phyloP scores from a whole-genome alignment of 192 early-diverging fungal species.

The Backusella morwellensis region DNA sequence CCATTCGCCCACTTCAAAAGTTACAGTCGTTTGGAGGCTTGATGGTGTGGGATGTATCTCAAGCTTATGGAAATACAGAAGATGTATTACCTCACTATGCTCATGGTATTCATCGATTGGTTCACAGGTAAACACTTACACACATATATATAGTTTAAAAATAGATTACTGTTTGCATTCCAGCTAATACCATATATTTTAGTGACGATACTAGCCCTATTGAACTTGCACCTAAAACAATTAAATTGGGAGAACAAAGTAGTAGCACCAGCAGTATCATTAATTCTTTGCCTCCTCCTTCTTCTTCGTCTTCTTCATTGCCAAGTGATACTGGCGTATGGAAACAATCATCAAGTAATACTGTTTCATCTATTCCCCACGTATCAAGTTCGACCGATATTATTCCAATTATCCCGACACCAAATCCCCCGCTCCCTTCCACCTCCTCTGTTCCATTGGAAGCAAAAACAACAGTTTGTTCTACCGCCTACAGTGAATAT shows the following conservation, averaged over 20 bases:
- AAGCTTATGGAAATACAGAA: constrained; percentile 26
- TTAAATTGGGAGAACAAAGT: background rate
- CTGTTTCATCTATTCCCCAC: background rate
- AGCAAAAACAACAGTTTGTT: background rate
- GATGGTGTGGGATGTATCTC: constrained; percentile 34
- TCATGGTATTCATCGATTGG: constrained; percentile 15
- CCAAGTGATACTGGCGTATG: background rate
- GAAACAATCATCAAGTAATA: background rate
- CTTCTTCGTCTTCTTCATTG: background rate
- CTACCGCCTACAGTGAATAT: background rate
- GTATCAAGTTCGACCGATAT: background rate
- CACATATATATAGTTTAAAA: background rate
- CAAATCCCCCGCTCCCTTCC: background rate
- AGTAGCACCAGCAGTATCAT: background rate
- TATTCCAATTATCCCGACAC: background rate
- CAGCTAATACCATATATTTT: background rate
- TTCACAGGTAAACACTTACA: constrained; percentile 1
- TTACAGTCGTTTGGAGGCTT: constrained; percentile 27
- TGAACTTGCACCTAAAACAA: background rate
- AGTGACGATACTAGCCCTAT: background rate
- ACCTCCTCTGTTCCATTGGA: background rate
- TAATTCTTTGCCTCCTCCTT: background rate
- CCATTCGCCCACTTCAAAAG: constrained; percentile 45
- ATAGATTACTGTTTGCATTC: background rate
- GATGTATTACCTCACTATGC: constrained; percentile 29